A percentile compares a stretch with the other conserved stretches of the same genome.
Evolutionary conservation across 2,329 filamentous ascomycete species (phyloP).

Genomic region (Xylariaceae sp.): DNA sequence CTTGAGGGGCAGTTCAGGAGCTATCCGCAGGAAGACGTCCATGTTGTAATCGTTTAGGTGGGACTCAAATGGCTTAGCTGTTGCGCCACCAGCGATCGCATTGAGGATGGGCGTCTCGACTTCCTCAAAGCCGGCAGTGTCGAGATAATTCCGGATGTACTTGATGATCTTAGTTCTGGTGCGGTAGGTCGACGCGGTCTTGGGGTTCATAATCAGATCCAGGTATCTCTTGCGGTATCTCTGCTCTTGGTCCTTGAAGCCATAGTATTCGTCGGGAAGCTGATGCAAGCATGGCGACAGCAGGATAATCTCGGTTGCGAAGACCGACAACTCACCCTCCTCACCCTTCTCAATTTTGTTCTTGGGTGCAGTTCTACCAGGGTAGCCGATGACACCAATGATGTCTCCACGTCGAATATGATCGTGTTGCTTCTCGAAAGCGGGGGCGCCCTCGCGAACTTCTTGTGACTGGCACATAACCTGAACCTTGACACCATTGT

Average conservation of each 20-base stretch:
- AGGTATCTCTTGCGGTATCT: conserved; percentile 91
- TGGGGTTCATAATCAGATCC: conserved; percentile 95
- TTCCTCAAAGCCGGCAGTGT: conserved; percentile 82
- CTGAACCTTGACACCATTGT: conserved; percentile 67
- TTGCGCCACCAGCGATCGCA: conserved; percentile 89
- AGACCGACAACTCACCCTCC: conserved; percentile 90
- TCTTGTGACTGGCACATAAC: conserved; percentile 89
- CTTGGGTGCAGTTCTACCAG: conserved; percentile 83
- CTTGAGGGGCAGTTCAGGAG: conserved; percentile 95
- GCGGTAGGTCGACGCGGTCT: conserved; percentile 75
- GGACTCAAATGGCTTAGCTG: conserved; percentile 89
- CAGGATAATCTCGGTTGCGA: conserved; percentile 79
- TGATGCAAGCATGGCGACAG: conserved; percentile 89
- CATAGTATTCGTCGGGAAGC: conserved; percentile 85
- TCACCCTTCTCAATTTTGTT: conserved; percentile 73
- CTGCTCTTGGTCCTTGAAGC: conserved; percentile 93
- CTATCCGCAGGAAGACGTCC: conserved; percentile 91
- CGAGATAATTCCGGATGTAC: conserved; percentile 86
- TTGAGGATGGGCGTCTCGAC: conserved; percentile 94
- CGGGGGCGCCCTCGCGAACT: conserved; percentile 56
- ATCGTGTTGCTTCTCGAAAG: conserved; percentile 87
- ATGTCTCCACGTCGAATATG: conserved; percentile 87
- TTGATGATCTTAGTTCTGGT: conserved; percentile 83
- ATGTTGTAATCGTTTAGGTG: conserved; percentile 95
- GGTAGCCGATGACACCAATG: conserved; percentile 80